phyloP scores from a whole-genome alignment of 345 rosid species.

The Aegle marmelos region DNA sequence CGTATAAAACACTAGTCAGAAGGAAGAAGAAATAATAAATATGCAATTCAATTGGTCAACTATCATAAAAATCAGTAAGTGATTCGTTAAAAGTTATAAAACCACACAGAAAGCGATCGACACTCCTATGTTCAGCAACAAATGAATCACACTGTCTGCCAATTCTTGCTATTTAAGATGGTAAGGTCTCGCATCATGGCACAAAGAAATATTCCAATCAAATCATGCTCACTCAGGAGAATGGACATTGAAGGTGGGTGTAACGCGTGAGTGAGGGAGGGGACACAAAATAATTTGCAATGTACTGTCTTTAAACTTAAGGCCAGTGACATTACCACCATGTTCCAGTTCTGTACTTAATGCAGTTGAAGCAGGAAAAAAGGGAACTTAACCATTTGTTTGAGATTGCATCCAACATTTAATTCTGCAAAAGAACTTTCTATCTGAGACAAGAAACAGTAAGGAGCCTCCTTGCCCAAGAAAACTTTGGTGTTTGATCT shows the following conservation, averaged over 20 bases:
- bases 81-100: neutral
- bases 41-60: neutral
- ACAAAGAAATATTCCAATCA: neutral
- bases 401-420: slow-evolving; percentile 86
- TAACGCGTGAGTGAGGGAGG: neutral
- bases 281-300: neutral
- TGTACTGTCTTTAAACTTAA: neutral
- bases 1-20: neutral
- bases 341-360: neutral
- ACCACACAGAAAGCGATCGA: neutral
- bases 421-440: slow-evolving; percentile 72
- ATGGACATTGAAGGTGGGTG: neutral
- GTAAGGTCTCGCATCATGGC: neutral
- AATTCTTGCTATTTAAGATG: neutral
- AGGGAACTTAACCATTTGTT: slow-evolving; percentile 48
- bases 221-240: neutral
- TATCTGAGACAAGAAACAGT: slow-evolving; percentile 72
- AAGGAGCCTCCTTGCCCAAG: slow-evolving; percentile 78
- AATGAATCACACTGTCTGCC: neutral
- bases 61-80: neutral
- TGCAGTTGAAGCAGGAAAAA: neutral
- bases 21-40: neutral
- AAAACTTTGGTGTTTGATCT: slow-evolving; percentile 61
- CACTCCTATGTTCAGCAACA: neutral
- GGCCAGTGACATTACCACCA: neutral